phyloP scores from a whole-genome alignment of 208 protist species.

The Acanthamoeba sp. region DNA sequence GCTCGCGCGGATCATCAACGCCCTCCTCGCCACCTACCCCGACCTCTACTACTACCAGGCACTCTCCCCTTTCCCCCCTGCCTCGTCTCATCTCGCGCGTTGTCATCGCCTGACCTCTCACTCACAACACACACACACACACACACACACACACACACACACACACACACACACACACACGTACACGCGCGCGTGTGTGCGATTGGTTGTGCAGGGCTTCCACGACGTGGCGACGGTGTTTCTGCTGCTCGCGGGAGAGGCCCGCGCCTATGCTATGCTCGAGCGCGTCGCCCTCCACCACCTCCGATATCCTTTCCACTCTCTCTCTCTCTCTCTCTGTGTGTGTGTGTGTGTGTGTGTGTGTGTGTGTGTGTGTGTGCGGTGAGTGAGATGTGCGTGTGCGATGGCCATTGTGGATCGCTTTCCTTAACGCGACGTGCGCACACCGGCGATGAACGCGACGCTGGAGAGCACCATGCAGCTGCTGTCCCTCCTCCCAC shows the following conservation, averaged over 20 bases:
- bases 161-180: too few species aligned
- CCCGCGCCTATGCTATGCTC: slow-evolving; percentile 13
- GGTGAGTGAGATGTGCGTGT: not conserved
- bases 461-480: slow-evolving; percentile 33
- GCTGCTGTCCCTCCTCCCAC: slow-evolving; percentile 26
- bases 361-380: not conserved
- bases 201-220: slow-evolving; percentile 8
- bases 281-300: slow-evolving; percentile 1
- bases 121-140: too few species aligned
- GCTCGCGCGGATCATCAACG: slow-evolving; percentile 56
- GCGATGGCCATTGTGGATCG: not conserved
- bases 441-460: slow-evolving; percentile 41
- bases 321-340: not conserved
- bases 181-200: too few species aligned
- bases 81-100: not conserved
- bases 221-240: slow-evolving; percentile 69
- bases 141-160: too few species aligned
- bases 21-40: slow-evolving; percentile 4
- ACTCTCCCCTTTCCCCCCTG: not conserved
- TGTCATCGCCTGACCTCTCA: too few species aligned
- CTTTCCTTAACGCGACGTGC: not conserved
- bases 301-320: slow-evolving; percentile 36
- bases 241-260: slow-evolving; percentile 22
- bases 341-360: not conserved
- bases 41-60: slow-evolving; percentile 69